phyloP scores from a whole-genome alignment of 371 early-diverging fungal species.

The Mortierella sp. region DNA sequence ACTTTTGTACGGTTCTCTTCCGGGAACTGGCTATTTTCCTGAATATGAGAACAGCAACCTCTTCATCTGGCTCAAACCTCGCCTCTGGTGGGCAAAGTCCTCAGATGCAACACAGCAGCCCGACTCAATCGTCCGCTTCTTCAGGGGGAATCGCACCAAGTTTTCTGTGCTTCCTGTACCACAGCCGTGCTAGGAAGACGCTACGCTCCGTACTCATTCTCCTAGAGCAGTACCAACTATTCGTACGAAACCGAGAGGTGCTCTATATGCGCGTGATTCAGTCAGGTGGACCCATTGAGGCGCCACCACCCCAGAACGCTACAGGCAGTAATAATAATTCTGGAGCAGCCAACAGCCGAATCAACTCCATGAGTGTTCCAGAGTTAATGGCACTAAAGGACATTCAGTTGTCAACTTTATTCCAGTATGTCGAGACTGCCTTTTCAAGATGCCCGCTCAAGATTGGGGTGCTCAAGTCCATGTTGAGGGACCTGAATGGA shows the following conservation, averaged over 20 bases:
- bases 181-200: conserved; percentile 39
- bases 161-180: conserved; percentile 39
- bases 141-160: conserved; percentile 11
- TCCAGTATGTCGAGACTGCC: conserved; percentile 28
- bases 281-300: conserved; percentile 21
- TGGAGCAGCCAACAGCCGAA: conserved; percentile 17
- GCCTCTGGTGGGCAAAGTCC: conserved; percentile 18
- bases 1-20: conserved; percentile 50
- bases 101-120: background rate
- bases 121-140: background rate
- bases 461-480: conserved; percentile 27
- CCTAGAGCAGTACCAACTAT: conserved; percentile 35
- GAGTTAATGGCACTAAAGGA: conserved; percentile 42
- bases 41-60: conserved; percentile 24
- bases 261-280: conserved; percentile 33
- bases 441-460: conserved; percentile 40
- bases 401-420: conserved; percentile 25
- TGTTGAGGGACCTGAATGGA: conserved; percentile 33
- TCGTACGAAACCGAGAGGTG: conserved; percentile 26
- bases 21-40: conserved; percentile 44
- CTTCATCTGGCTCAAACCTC: background rate
- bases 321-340: conserved; percentile 1
- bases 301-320: conserved; percentile 10
- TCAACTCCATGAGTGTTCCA: conserved; percentile 38
- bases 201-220: conserved; percentile 36